Percentiles rank a stretch among this genome's conserved stretches.
Conservation (phyloP, 768 basidiomycete species). For the Hortiboletus flavorubellus region DNA sequence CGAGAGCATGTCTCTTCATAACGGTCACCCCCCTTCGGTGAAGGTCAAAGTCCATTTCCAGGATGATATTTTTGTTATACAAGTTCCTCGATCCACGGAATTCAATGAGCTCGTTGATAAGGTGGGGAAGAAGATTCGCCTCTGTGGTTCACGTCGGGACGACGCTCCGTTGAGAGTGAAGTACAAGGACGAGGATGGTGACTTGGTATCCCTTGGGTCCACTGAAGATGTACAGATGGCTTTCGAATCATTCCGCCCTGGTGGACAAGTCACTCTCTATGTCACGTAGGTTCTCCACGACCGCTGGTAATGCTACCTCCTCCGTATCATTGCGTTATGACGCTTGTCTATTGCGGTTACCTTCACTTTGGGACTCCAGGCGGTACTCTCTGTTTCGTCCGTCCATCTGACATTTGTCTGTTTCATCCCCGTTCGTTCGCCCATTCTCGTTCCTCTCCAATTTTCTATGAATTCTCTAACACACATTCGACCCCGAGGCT, state of each 20-base stretch:
- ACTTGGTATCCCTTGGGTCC: constrained; percentile 81
- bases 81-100: constrained; percentile 76
- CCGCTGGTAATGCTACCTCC: not conserved
- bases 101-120: constrained; percentile 84
- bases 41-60: constrained; percentile 95
- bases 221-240: constrained; percentile 95
- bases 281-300: constrained; percentile 52
- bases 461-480: constrained; percentile 16
- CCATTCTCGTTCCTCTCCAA: constrained; percentile 7
- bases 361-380: constrained; percentile 12
- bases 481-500: constrained; percentile 7
- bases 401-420: constrained; percentile 5
- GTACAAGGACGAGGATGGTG: constrained; percentile 91
- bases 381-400: constrained; percentile 9
- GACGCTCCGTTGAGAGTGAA: constrained; percentile 82
- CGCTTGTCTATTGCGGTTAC: constrained; percentile 7
- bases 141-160: constrained; percentile 80
- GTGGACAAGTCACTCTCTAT: constrained; percentile 78
- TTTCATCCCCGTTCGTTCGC: constrained; percentile 23
- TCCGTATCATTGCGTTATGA: constrained; percentile 1
- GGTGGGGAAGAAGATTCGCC: constrained; percentile 88
- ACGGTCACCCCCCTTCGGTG: constrained; percentile 47
- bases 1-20: constrained; percentile 37
- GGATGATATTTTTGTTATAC: constrained; percentile 93
- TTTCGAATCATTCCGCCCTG: constrained; percentile 77